Base-by-base conservation (phyloP, 805 yeast species). In the Schwanniomyces pseudopolymorphus region DNA sequence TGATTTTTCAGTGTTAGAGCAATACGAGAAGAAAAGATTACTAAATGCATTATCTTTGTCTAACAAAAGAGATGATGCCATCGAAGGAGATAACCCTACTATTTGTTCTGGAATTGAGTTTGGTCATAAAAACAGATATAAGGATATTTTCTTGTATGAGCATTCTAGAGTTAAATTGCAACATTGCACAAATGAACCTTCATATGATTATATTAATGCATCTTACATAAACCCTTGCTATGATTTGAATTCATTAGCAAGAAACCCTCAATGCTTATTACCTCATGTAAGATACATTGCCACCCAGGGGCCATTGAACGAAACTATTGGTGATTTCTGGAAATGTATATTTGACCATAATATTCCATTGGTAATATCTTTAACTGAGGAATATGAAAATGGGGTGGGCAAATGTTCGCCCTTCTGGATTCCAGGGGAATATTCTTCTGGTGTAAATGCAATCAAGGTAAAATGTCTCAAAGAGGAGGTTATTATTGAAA, bases 91-190 rank as follows among this genome's bases (percentile, higher is more conserved):
- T 26, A 49, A 67, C 2, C 80, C 82, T 19, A 60, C 72, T 24
- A 77, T 87, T 26, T 79, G 84, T 28, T 80, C 85, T 4, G 97
- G 96, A 5, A 83, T 90, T 36, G 96, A 89, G 63, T 74, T 83
- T 37, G 92, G 95, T 21, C 64, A 77, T 44, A 90, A 90, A 59
- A 89, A 91, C 64, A 69, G 98, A 49, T 91, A 91, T 70, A 86
- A 87, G 57, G 96, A 91, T 62, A 87, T 91, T 37, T 85, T 87
- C 58, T 90, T 96, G 3, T 91, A 80, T 64, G 95, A 88, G 59
- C 92, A 87, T 57, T 79, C 95, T 3, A 73, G 97, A 47, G 97
- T 92, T 10, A 79, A 79, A 48, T 68, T 88, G 40, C 65, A 45
- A 54, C 57, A 51, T 43, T 51, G 45, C 21, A 47, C 50, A 5